These are phyloP conservation scores for Dendrobium huoshanense DNA, from an alignment of 106 monocot species.

Conservation along the genomic window DNA sequence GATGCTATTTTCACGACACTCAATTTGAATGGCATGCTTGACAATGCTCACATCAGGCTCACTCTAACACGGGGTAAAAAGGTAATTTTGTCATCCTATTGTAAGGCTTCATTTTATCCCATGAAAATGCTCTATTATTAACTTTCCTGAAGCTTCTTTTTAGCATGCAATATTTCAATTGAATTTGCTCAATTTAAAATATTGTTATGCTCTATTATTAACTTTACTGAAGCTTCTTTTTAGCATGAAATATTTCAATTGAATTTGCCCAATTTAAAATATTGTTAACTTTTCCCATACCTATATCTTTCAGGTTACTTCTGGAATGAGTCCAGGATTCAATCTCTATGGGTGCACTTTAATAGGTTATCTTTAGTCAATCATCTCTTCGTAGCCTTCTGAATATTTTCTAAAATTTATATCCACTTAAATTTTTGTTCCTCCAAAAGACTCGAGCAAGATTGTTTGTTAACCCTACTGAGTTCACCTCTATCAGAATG, in stretches of 20 bases:
- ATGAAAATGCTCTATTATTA: background rate
- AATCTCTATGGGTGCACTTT: conserved; percentile 97
- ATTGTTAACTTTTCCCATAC: conserved; percentile 2
- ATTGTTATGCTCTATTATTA: background rate
- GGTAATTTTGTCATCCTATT: conserved; percentile 27
- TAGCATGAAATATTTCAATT: background rate
- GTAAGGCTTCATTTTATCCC: background rate
- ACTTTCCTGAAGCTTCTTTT: background rate
- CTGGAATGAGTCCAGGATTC: conserved; percentile 96
- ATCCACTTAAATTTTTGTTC: background rate
- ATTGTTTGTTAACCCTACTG: background rate
- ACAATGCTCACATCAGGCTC: conserved; percentile 92
- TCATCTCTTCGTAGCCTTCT: background rate
- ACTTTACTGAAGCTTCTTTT: background rate
- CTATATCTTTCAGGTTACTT: conserved; percentile 67
- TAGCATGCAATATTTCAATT: background rate
- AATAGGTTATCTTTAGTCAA: conserved; percentile 50
- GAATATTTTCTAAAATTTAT: conserved; percentile 3
- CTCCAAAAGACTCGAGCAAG: background rate
- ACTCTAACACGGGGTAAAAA: conserved; percentile 95
- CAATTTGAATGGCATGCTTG: conserved; percentile 85
- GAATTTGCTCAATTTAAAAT: background rate
- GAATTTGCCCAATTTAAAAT: background rate
- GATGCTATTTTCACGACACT: conserved; percentile 91
- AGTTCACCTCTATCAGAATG: background rate